A percentile compares a stretch with the other conserved stretches of the same genome.
Conservation (phyloP, 106 monocot species). For the Allium cepa region DNA sequence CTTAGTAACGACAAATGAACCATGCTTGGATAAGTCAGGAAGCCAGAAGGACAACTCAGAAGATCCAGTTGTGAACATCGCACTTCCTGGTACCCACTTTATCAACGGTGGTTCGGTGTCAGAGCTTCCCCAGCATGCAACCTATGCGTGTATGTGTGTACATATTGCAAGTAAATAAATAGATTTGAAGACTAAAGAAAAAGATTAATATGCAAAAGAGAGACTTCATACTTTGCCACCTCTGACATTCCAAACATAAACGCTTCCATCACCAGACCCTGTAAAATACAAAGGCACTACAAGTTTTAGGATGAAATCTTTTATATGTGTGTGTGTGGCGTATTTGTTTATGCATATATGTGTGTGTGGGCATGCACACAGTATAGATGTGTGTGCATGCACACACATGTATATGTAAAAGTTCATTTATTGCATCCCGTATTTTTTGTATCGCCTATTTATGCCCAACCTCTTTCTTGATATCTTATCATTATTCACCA, state of each 20-base stretch:
- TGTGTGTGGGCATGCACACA: too few species aligned
- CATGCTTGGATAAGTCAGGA: constrained; percentile 92
- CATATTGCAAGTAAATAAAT: neutral
- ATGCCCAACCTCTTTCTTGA: too few species aligned
- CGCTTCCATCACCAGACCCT: constrained; percentile 98
- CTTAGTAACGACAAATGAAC: constrained; percentile 55
- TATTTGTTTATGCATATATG: neutral
- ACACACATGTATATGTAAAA: too few species aligned
- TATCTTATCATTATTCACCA: too few species aligned
- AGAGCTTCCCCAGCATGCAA: constrained; percentile 91
- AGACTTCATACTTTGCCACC: constrained; percentile 53
- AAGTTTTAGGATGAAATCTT: too few species aligned
- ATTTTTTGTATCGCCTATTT: too few species aligned
- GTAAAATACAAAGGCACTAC: neutral
- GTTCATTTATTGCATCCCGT: too few species aligned
- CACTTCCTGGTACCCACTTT: constrained; percentile 80
- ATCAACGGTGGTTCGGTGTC: constrained; percentile 86
- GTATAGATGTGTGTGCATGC: too few species aligned
- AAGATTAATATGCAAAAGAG: neutral
- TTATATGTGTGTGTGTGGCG: too few species aligned
- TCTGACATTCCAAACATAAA: constrained; percentile 83
- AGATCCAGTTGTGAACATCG: constrained; percentile 88
- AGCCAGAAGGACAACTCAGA: constrained; percentile 95
- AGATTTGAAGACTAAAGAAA: neutral
- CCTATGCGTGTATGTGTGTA: constrained; percentile 26